Evolutionary conservation across 2,329 filamentous ascomycete genomes (phyloP), one percentile per base, ranked within the genome.

Genomic region (Xylariaceae sp.): DNA sequence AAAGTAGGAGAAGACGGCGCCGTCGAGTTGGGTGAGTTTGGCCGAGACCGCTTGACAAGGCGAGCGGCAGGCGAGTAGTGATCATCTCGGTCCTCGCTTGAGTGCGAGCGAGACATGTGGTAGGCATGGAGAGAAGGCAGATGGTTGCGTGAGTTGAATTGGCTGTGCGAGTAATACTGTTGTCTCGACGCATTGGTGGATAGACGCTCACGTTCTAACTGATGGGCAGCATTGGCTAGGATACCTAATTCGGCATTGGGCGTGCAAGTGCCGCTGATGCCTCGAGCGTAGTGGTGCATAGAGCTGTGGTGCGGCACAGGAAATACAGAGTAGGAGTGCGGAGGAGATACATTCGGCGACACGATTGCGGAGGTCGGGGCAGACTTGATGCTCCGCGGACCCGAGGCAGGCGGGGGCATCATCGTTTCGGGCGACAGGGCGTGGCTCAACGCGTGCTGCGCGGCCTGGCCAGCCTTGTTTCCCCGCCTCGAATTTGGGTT

Each of bases 1-100:
- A 97, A 96, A 2, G 92, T 97, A 30, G 93, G 93, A 37, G 93
- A 97, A 30, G 93, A 96, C 17, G 94, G 94, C 52, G 93, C 93
- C 1, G 93, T 97, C 7, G 92, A 97, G 76, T 95, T 91, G 56
- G 93, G 94, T 41, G 93, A 97, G 73, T 92, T 94, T 49, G 94
- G 93, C 67, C 93, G 82, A 61, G 93, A 97, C 64, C 92, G 87
- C 81, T 97, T 97, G 30, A 88, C 83, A 68, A 88, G 85, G 61
- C 89, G 83, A 72, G 91, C 75, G 49, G 77, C 80, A 53, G 85
- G 85, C 54, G 79, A 76, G 73, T 92, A 93, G 67, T 88, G 88
- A 71, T 93, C 88, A 67, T 97, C 88, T 57, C 83, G 77, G 45
- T 90, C 89, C 60, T 92, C 88, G 70, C 90, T 85, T 7, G 90